A percentile compares a stretch with the other conserved stretches of the same genome.
These are phyloP conservation scores for Penicillium maclennaniae DNA, from an alignment of 495 filamentous ascomycete species.

Conservation along the genomic window DNA sequence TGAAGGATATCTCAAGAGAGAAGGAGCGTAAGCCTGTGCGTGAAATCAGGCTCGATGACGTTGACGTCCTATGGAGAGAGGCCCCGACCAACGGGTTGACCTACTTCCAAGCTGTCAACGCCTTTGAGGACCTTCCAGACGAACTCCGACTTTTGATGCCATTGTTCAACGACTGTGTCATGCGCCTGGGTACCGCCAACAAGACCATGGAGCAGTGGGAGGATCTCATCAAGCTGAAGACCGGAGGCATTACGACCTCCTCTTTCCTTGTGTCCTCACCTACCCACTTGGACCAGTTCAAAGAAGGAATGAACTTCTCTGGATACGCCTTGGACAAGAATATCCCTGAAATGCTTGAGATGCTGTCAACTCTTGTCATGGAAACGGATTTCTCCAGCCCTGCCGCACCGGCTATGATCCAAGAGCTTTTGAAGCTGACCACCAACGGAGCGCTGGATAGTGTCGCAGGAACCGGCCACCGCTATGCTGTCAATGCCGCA, in stretches of 20 bases:
- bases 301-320: slow-evolving; percentile 76
- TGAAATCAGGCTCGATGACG: slow-evolving; percentile 60
- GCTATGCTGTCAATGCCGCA: slow-evolving; percentile 77
- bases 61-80: slow-evolving; percentile 83
- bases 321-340: slow-evolving; percentile 88
- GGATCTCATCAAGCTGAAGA: slow-evolving; percentile 92
- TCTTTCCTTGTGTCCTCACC: slow-evolving; percentile 77
- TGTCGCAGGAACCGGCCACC: slow-evolving; percentile 82
- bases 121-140: slow-evolving; percentile 73
- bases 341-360: slow-evolving; percentile 83
- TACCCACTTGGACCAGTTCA: slow-evolving; percentile 59
- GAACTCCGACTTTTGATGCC: slow-evolving; percentile 83
- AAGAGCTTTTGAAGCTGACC: slow-evolving; percentile 76
- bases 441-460: slow-evolving; percentile 89
- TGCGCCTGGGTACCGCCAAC: slow-evolving; percentile 83
- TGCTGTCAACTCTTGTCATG: slow-evolving; percentile 70
- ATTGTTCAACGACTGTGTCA: slow-evolving; percentile 85
- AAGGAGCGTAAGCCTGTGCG: slow-evolving; percentile 67
- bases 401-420: slow-evolving; percentile 73
- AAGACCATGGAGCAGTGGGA: slow-evolving; percentile 92
- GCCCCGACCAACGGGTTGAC: slow-evolving; percentile 93
- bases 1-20: slow-evolving; percentile 79
- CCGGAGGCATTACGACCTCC: slow-evolving; percentile 79
- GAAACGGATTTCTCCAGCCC: slow-evolving; percentile 88
- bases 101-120: slow-evolving; percentile 87